phyloP scores from a whole-genome alignment of 2,329 filamentous ascomycete genomes.

The Paramyrothecium sp. region DNA sequence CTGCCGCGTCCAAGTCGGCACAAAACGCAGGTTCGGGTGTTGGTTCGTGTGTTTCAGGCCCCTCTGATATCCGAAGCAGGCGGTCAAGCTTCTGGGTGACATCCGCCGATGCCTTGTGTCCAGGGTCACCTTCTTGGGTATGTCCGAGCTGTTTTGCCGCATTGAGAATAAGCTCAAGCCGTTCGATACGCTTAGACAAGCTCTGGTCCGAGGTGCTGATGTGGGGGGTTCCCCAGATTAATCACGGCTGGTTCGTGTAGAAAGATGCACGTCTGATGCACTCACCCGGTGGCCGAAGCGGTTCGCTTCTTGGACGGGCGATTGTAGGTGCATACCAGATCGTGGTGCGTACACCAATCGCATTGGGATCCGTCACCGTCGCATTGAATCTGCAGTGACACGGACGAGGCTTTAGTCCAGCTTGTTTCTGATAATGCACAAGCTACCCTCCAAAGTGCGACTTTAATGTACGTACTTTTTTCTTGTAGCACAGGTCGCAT shows the following conservation, averaged over 20 bases:
- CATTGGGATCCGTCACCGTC: conserved; percentile 10
- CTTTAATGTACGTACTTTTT: conserved; percentile 1
- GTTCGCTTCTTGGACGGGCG: conserved; percentile 11
- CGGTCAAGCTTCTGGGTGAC: not conserved
- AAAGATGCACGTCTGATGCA: not conserved
- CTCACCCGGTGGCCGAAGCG: conserved; percentile 15
- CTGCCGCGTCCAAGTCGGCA: not conserved
- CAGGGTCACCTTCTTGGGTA: not conserved
- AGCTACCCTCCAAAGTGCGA: too few species aligned
- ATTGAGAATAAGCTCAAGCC: not conserved
- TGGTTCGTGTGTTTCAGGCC: not conserved
- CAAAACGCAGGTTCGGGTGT: not conserved
- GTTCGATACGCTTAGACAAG: not conserved
- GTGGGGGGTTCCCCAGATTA: not conserved
- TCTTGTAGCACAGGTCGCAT: conserved; percentile 6
- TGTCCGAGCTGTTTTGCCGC: not conserved
- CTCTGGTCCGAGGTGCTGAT: not conserved
- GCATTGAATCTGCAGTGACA: conserved; percentile 16
- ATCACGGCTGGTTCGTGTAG: not conserved
- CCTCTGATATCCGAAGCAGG: not conserved
- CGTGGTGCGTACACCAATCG: conserved; percentile 19
- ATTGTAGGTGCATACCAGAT: conserved; percentile 18
- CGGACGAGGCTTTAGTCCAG: not conserved
- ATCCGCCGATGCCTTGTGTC: not conserved
- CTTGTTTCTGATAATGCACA: not conserved